These are phyloP conservation scores for California macrophylla DNA, from an alignment of 441 rosid genomes.

Conservation along the genomic window DNA sequence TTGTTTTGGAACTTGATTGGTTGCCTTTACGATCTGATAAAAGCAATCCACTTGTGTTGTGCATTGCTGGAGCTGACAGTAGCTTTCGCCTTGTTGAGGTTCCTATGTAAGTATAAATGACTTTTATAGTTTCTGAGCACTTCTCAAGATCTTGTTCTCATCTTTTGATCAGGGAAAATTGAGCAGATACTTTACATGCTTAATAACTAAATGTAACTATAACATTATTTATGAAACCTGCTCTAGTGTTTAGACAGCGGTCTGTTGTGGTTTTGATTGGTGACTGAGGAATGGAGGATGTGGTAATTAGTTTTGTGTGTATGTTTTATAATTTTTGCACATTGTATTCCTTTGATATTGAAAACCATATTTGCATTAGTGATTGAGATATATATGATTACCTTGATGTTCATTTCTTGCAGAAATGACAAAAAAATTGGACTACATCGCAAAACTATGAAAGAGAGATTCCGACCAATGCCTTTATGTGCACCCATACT, in stretches of 20 bases:
- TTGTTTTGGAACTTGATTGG: constrained; percentile 96
- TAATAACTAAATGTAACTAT: not conserved
- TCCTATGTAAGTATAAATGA: constrained; percentile 46
- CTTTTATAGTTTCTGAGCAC: not conserved
- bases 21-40: constrained; percentile 67
- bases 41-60: constrained; percentile 74
- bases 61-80: constrained; percentile 96
- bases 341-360: not conserved
- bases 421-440: constrained; percentile 53
- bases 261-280: not conserved
- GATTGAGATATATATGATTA: constrained; percentile 9
- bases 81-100: constrained; percentile 89
- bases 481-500: constrained; percentile 80
- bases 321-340: not conserved
- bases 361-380: not conserved
- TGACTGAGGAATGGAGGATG: not conserved
- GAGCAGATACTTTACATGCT: not conserved
- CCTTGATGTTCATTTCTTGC: constrained; percentile 23
- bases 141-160: not conserved
- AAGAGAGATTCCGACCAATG: constrained; percentile 90
- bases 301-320: not conserved
- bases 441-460: constrained; percentile 41
- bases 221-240: not conserved
- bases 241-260: not conserved
- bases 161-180: not conserved